These are phyloP conservation scores for Emergomyces pasteurianus DNA, from an alignment of 2,329 filamentous ascomycete species.

Conservation along the genomic window DNA sequence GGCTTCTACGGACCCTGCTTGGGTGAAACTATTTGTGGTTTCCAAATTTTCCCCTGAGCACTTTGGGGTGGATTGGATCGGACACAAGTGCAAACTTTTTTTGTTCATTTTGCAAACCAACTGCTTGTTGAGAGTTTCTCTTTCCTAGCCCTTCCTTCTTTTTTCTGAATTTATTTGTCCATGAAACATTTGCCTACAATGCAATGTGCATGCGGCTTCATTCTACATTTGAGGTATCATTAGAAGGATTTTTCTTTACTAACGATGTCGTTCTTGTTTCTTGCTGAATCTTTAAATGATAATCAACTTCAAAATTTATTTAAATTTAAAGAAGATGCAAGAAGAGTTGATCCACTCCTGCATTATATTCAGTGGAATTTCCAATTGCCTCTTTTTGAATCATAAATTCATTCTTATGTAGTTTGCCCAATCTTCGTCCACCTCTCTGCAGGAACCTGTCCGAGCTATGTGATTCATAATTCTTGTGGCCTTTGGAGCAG, in stretches of 20 bases:
- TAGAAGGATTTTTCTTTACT: not conserved
- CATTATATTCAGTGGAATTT: not conserved
- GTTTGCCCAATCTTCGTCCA: not conserved
- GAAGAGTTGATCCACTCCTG: not conserved
- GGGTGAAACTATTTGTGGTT: not conserved
- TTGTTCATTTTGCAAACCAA: not conserved
- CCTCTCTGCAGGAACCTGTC: no score
- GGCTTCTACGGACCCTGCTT: not conserved
- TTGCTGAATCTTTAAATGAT: not conserved
- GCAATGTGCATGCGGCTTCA: not conserved
- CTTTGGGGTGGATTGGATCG: not conserved
- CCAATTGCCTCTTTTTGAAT: not conserved
- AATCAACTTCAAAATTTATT: not conserved
- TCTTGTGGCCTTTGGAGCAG: no score
- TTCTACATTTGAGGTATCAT: not conserved
- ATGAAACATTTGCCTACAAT: not conserved
- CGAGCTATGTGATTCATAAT: no score
- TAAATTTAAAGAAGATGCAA: not conserved
- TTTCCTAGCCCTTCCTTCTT: not conserved
- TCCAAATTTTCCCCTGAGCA: not conserved
- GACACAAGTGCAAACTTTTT: not conserved
- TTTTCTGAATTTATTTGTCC: not conserved
- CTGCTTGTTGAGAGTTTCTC: not conserved
- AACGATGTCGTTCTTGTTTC: not conserved
- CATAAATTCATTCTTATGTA: not conserved